Evolutionary conservation across 2,329 filamentous ascomycete species (phyloP), one percentile per base, ranked within the genome.

Genomic region (Drechslerella dactyloides): DNA sequence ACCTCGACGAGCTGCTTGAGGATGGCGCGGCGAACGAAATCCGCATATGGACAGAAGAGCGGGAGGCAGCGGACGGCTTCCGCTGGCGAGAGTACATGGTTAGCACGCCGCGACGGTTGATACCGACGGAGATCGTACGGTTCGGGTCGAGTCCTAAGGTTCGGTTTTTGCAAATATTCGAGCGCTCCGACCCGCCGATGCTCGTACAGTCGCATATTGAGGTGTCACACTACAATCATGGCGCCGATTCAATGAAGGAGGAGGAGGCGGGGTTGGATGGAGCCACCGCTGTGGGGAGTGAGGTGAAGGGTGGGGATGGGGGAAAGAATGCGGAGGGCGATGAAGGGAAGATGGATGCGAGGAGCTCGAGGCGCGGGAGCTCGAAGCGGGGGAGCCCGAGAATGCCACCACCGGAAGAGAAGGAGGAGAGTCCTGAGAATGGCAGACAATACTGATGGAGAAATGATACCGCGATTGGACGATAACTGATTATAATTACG

Each of bases 81-180:
- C 58, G 58, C 30, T 69, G 65, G 65, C 58, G 63, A 30, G 66
- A 64, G 50, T 70, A 70, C 19, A 56, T 70, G 19, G 66, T 70
- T 19, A 53, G 57, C 27, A 70, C 66, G 24, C 59, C 66, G 2
- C 27, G 60, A 21, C 53, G 54, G 11, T 13, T 59, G 2, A 48
- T 70, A 7, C 24, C 59, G 3, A 70, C 66, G 10, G 66, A 70
- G 23, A 64, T 70, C 21, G 63, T 64, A 52, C 54, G 59, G 19
- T 70, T 64, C 35, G 51, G 48, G 50, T 58, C 46, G 27, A 70
- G 66, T 56, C 66, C 66, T 5, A 70, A 59, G 30, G 66, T 70
- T 13, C 40, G 66, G 35, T 69, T 69, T 37, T 46, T 69, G 37
- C 65, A 69, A 46, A 69, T 69, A 53, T 70, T 70, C 42, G 66